phyloP scores from a whole-genome alignment of 306 rosid genomes.

The Casuarina glauca region DNA sequence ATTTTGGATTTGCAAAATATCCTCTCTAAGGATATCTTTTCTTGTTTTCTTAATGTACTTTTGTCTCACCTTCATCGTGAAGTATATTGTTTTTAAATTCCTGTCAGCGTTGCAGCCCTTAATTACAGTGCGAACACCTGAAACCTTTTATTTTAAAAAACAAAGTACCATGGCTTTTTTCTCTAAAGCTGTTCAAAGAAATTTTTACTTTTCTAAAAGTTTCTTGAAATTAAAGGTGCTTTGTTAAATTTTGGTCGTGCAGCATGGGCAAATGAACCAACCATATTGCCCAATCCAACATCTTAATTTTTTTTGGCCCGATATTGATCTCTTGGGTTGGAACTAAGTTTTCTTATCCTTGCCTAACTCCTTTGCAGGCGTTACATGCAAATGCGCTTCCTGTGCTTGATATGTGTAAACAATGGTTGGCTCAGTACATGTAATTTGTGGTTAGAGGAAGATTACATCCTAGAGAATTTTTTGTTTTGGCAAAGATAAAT shows the following conservation, averaged over 20 bases:
- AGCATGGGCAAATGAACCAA: background rate
- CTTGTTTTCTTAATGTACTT: too few species aligned
- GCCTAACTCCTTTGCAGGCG: constrained; percentile 65
- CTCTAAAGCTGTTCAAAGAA: background rate
- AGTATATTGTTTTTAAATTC: background rate
- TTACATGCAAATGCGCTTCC: constrained; percentile 96
- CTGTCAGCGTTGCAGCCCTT: background rate
- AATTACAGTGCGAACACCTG: background rate
- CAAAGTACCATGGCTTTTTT: background rate
- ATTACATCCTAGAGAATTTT: constrained; percentile 1
- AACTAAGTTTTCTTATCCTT: constrained; percentile 15
- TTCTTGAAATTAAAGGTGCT: background rate
- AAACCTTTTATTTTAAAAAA: background rate
- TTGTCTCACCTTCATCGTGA: background rate
- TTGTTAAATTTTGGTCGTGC: background rate
- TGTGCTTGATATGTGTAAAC: constrained; percentile 98
- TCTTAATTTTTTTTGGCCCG: background rate
- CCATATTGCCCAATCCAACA: background rate
- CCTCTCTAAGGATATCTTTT: background rate
- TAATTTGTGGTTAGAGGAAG: constrained; percentile 34
- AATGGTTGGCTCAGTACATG: constrained; percentile 98
- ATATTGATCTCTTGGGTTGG: constrained; percentile 3
- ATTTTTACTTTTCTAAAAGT: background rate
- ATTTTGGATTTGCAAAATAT: background rate
- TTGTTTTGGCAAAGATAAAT: constrained; percentile 26